Conservation (phyloP, 176 grass and related monocot species). For the Oryza punctata region DNA sequence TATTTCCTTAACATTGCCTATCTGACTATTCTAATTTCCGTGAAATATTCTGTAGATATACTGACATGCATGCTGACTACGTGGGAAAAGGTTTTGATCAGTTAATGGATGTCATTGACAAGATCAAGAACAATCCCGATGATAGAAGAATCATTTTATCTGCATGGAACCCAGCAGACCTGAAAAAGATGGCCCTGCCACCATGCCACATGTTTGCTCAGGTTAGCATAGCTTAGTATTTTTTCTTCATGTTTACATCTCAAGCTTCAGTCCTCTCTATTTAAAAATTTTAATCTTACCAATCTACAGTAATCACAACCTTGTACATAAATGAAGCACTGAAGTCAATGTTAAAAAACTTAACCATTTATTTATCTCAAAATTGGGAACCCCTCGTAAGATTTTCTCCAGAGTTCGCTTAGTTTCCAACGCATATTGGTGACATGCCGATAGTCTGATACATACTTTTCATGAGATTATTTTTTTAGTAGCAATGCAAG, state of each 20-base stretch:
- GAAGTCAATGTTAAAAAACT: background rate
- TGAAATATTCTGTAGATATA: slow-evolving; percentile 74
- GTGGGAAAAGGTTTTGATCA: slow-evolving; percentile 86
- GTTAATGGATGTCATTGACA: slow-evolving; percentile 74
- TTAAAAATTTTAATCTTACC: background rate
- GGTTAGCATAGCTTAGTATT: slow-evolving; percentile 49
- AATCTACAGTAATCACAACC: background rate
- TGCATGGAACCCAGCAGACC: slow-evolving; percentile 77
- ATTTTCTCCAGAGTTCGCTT: background rate
- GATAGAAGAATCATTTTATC: slow-evolving; percentile 75
- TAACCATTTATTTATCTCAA: slow-evolving; percentile 7
- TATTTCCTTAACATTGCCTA: slow-evolving; percentile 51
- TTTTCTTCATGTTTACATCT: background rate
- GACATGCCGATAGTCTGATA: background rate
- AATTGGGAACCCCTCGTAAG: background rate
- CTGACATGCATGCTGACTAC: slow-evolving; percentile 82
- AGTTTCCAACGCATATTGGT: background rate
- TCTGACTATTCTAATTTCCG: slow-evolving; percentile 31
- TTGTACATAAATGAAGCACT: background rate
- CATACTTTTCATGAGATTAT: background rate
- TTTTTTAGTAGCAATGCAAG: background rate
- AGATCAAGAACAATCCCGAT: slow-evolving; percentile 86
- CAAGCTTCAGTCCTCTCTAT: background rate
- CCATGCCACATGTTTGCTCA: slow-evolving; percentile 91
- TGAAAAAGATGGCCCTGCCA: slow-evolving; percentile 84